Percentiles rank a stretch among this genome's conserved stretches.
phyloP scores from a whole-genome alignment of 2,329 filamentous ascomycete species.

The Botrytis fabae region DNA sequence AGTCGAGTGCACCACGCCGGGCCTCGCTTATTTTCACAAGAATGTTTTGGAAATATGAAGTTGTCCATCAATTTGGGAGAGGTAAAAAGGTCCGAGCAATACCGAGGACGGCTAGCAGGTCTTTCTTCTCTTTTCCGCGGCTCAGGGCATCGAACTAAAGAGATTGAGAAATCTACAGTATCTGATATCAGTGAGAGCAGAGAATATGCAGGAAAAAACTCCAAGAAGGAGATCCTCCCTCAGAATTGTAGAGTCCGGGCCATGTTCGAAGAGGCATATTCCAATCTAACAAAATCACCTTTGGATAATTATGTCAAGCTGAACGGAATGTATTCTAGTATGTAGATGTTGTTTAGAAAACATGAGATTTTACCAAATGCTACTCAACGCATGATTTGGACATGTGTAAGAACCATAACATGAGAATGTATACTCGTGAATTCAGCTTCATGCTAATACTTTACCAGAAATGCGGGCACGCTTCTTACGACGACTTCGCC shows the following conservation, averaged over 20 bases:
- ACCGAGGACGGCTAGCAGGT: background rate
- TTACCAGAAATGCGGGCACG: background rate
- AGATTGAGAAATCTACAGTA: background rate
- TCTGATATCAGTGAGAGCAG: background rate
- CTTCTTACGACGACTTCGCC: background rate
- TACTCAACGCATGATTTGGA: constrained; percentile 1
- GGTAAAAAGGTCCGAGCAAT: background rate
- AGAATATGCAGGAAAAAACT: background rate
- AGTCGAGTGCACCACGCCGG: background rate
- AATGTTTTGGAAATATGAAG: background rate
- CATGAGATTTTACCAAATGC: background rate
- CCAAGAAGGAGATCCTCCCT: background rate
- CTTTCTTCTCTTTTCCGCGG: background rate
- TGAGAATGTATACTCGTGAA: background rate
- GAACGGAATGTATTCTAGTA: too few species aligned
- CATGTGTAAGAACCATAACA: background rate
- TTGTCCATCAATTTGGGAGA: too few species aligned
- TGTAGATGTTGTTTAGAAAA: background rate
- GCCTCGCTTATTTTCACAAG: background rate
- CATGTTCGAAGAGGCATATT: background rate
- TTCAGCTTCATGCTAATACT: background rate
- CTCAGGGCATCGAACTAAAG: too few species aligned
- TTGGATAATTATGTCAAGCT: background rate
- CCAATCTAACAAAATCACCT: too few species aligned
- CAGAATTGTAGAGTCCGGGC: background rate